A percentile compares a stretch with the other conserved stretches of the same genome.
Evolutionary conservation across 495 filamentous ascomycete species (phyloP).

Genomic region (Aspergillus affinis): DNA sequence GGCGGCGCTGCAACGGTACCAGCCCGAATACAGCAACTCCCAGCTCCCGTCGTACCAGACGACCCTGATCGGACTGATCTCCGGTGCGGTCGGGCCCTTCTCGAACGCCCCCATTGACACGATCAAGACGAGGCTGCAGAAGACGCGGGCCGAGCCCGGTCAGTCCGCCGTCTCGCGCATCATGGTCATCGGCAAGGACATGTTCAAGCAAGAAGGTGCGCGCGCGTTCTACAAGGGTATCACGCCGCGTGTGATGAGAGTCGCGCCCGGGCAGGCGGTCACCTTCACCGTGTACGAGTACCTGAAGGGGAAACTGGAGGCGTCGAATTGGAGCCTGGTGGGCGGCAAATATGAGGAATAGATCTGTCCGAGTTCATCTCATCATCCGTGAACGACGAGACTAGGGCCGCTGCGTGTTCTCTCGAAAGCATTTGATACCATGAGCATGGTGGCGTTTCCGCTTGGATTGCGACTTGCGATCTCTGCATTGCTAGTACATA

Average conservation of each 20-base stretch:
- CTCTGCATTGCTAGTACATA: slow-evolving; percentile 20
- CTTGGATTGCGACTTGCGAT: slow-evolving; percentile 8
- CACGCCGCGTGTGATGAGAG: slow-evolving; percentile 94
- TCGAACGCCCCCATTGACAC: slow-evolving; percentile 98
- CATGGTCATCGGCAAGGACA: slow-evolving; percentile 73
- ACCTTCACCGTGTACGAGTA: slow-evolving; percentile 98
- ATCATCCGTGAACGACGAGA: not conserved
- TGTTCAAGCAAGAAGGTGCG: slow-evolving; percentile 95
- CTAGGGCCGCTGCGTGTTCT: slow-evolving; percentile 29
- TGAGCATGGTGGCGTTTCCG: slow-evolving; percentile 33
- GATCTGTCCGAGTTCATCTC: slow-evolving; percentile 8
- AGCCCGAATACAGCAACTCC: slow-evolving; percentile 57
- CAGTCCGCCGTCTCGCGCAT: slow-evolving; percentile 78
- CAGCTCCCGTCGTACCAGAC: slow-evolving; percentile 87
- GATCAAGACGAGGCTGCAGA: slow-evolving; percentile 96
- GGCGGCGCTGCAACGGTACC: slow-evolving; percentile 65
- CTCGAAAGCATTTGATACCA: slow-evolving; percentile 32
- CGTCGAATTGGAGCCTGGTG: slow-evolving; percentile 61
- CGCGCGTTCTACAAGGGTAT: slow-evolving; percentile 99
- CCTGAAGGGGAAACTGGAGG: slow-evolving; percentile 80
- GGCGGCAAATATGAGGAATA: slow-evolving; percentile 75
- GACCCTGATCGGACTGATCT: slow-evolving; percentile 83
- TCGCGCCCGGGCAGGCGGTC: slow-evolving; percentile 95
- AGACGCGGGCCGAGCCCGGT: slow-evolving; percentile 77
- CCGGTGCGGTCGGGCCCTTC: slow-evolving; percentile 91